Conservation (phyloP, 2,329 filamentous ascomycete species). For the Massarina eburnea region DNA sequence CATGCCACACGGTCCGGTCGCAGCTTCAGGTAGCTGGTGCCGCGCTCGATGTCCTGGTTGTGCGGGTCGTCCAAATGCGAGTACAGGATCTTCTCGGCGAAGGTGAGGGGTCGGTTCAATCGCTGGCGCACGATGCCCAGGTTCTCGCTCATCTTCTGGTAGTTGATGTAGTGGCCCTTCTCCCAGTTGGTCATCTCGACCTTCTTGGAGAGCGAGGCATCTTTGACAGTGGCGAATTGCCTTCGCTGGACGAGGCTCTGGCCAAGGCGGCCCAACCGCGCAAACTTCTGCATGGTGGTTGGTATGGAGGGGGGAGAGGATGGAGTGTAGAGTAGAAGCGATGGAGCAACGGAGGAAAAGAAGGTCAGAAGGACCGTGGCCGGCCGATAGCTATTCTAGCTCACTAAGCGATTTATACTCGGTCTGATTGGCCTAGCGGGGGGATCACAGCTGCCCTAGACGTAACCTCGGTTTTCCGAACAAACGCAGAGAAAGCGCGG, state of each 20-base stretch:
- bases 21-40: constrained; percentile 92
- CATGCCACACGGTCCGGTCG: constrained; percentile 97
- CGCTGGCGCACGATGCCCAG: constrained; percentile 84
- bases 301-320: constrained; percentile 38
- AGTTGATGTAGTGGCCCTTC: constrained; percentile 97
- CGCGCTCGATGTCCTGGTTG: constrained; percentile 96
- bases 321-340: constrained; percentile 41
- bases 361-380: constrained; percentile 38
- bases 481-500: too few relatives aligned
- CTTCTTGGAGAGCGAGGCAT: constrained; percentile 88
- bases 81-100: constrained; percentile 98
- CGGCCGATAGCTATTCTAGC: constrained; percentile 36
- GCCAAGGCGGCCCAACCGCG: constrained; percentile 69
- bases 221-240: constrained; percentile 79
- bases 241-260: constrained; percentile 65
- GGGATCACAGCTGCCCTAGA: background rate
- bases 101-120: constrained; percentile 90
- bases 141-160: constrained; percentile 98
- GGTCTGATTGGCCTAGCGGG: constrained; percentile 29
- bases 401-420: background rate
- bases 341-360: constrained; percentile 37
- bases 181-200: constrained; percentile 98
- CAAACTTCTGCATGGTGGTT: constrained; percentile 67
- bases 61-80: constrained; percentile 97
- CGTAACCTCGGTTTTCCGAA: too few relatives aligned